Conservation (phyloP, 352 stramenopile genomes). For the Blastocystis sp. region DNA sequence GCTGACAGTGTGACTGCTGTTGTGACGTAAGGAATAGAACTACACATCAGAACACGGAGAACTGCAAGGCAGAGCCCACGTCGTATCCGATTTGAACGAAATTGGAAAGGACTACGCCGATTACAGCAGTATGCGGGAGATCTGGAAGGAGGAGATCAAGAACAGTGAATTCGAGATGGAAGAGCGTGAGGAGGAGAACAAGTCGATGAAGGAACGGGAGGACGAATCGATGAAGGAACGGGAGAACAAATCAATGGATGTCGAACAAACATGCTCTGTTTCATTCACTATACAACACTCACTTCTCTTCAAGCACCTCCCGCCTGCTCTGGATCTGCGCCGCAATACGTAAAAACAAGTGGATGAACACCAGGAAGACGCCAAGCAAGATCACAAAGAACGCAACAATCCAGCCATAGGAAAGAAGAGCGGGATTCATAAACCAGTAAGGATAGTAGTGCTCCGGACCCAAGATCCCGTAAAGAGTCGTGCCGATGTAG, state of each 20-base stretch:
- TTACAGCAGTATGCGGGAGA: conserved; percentile 57
- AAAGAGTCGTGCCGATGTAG: conserved; percentile 11
- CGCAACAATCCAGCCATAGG: neutral
- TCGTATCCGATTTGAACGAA: conserved; percentile 30
- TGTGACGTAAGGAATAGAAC: conserved; percentile 5
- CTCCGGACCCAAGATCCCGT: neutral
- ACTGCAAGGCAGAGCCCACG: conserved; percentile 47
- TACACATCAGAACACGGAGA: conserved; percentile 60
- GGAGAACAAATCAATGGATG: conserved; percentile 12
- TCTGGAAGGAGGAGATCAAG: conserved; percentile 68
- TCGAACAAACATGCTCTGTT: conserved; percentile 48
- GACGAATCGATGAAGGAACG: neutral
- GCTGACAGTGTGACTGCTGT: neutral
- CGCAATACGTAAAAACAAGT: neutral
- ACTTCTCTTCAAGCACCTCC: no score
- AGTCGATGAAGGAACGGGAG: neutral
- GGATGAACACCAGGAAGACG: conserved; percentile 14
- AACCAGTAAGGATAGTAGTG: conserved; percentile 67
- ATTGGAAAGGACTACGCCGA: conserved; percentile 21
- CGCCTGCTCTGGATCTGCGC: conserved; percentile 4
- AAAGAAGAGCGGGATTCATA: conserved; percentile 27
- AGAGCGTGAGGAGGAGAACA: conserved; percentile 14
- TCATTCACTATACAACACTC: no score
- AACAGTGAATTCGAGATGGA: conserved; percentile 39
- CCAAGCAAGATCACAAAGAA: neutral